Evolutionary conservation across 2,329 filamentous ascomycete genomes (phyloP).

Genomic region (Bipolaris zeicola): DNA sequence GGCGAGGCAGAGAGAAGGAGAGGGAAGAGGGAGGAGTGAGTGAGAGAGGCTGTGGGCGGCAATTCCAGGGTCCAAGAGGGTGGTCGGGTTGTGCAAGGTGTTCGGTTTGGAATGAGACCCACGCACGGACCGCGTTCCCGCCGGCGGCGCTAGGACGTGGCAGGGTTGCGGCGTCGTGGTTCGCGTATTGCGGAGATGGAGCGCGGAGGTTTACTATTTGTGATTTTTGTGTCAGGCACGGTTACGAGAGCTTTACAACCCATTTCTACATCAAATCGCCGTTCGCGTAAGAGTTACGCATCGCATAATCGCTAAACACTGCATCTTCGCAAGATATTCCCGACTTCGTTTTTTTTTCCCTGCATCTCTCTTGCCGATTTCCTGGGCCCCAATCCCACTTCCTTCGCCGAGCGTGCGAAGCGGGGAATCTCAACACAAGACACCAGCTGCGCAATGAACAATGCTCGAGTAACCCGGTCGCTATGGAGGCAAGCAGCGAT

Average conservation of each 20-base stretch:
- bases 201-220: constrained; percentile 35
- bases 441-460: constrained; percentile 20
- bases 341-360: not conserved
- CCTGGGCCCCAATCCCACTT: not conserved
- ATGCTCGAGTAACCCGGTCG: constrained; percentile 15
- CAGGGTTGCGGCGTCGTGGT: constrained; percentile 3
- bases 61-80: constrained; percentile 3
- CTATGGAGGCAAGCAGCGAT: constrained; percentile 5
- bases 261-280: no score
- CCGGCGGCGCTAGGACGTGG: not conserved
- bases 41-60: not conserved
- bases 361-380: not conserved
- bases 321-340: no score
- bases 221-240: not conserved
- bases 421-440: not conserved
- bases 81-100: constrained; percentile 14
- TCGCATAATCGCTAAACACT: not conserved
- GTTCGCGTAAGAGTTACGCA: not conserved
- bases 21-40: not conserved
- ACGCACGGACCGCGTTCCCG: constrained; percentile 23
- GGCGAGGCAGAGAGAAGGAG: not conserved
- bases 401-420: not conserved
- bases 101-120: constrained; percentile 18
- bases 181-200: constrained; percentile 23
- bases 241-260: no score